phyloP scores from a whole-genome alignment of 2,329 filamentous ascomycete genomes.

The Fusarium sambucinum region DNA sequence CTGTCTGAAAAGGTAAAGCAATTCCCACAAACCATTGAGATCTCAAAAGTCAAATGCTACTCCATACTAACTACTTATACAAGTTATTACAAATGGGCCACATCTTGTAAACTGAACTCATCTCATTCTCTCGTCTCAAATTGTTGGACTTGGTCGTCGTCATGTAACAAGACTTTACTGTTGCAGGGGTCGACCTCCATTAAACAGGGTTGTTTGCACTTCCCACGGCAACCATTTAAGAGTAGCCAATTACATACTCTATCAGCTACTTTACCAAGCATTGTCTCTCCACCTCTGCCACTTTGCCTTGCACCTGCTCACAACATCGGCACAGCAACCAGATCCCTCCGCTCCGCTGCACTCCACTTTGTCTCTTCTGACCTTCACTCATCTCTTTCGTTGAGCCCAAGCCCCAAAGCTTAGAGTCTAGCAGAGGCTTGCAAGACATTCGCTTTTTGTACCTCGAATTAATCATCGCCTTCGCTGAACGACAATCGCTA shows the following conservation, averaged over 20 bases:
- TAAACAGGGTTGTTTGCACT: slow-evolving; percentile 26
- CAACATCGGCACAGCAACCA: slow-evolving; percentile 45
- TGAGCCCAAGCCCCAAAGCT: slow-evolving; percentile 12
- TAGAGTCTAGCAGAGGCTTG: slow-evolving; percentile 35
- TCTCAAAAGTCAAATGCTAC: neutral
- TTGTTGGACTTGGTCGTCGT: neutral
- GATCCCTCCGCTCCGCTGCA: slow-evolving; percentile 29
- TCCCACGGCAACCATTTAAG: slow-evolving; percentile 33
- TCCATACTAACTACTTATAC: neutral
- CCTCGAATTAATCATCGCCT: slow-evolving; percentile 13
- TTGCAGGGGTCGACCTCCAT: slow-evolving; percentile 1
- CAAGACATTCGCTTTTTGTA: slow-evolving; percentile 36
- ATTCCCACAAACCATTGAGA: neutral
- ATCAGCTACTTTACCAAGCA: slow-evolving; percentile 27
- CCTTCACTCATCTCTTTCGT: slow-evolving; percentile 17
- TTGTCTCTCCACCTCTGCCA: slow-evolving; percentile 14
- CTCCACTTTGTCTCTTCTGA: slow-evolving; percentile 33
- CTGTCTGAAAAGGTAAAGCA: neutral
- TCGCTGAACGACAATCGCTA: slow-evolving; percentile 3
- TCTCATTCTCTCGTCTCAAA: neutral
- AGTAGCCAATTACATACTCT: slow-evolving; percentile 18
- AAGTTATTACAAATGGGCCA: too few relatives aligned
- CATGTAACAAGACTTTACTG: neutral
- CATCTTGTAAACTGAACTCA: neutral
- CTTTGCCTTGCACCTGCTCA: slow-evolving; percentile 25